Evolutionary conservation across 768 basidiomycete genomes (phyloP).

Genomic region (Boletus speciosus): DNA sequence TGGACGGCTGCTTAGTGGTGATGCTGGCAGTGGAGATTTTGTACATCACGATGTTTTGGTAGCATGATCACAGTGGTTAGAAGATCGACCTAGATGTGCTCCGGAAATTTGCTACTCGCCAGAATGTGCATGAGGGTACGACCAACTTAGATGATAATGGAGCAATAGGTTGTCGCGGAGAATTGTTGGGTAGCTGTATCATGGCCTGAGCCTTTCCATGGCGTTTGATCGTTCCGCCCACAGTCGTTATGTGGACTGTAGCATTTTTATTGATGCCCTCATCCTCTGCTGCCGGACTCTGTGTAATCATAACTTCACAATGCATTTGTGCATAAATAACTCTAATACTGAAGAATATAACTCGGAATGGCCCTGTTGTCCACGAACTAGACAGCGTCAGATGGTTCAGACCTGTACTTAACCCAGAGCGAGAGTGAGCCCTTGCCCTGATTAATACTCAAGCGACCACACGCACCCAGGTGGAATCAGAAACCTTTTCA

Average conservation of each 20-base stretch:
- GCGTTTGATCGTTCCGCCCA: neutral
- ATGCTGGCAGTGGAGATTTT: too few species aligned
- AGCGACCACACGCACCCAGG: neutral
- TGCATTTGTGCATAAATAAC: neutral
- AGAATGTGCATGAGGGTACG: too few species aligned
- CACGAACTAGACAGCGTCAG: neutral
- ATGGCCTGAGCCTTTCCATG: neutral
- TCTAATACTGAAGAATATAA: neutral
- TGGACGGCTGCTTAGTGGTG: too few species aligned
- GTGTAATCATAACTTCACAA: neutral
- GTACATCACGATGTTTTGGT: too few species aligned
- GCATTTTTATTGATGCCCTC: too few species aligned
- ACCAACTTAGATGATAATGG: neutral
- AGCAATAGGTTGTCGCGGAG: neutral
- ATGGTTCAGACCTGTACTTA: neutral
- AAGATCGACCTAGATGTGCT: too few species aligned
- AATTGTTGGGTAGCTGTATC: neutral
- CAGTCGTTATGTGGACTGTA: too few species aligned
- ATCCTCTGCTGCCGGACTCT: too few species aligned
- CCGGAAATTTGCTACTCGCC: too few species aligned
- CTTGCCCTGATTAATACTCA: neutral
- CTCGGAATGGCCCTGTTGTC: neutral
- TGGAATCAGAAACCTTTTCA: neutral
- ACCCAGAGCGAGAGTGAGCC: neutral
- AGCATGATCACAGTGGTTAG: too few species aligned